Evolutionary conservation across 768 basidiomycete genomes (phyloP).

Genomic region (Obba rivulosa): DNA sequence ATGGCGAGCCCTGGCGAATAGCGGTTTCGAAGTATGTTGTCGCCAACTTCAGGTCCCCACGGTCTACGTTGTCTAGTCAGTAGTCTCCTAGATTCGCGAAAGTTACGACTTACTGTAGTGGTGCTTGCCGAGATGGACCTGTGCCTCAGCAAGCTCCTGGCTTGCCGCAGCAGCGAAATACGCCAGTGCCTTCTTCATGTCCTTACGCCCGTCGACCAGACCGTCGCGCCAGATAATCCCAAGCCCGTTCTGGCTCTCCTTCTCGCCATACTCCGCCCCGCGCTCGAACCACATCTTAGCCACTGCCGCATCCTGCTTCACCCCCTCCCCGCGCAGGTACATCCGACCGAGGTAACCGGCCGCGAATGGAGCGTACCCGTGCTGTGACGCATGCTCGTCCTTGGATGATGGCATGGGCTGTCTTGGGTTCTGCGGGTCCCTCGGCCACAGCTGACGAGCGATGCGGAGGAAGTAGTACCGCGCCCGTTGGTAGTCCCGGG

Average conservation of each 20-base stretch:
- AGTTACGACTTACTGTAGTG: constrained; percentile 46
- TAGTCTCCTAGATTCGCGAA: constrained; percentile 3
- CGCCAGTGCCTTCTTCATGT: constrained; percentile 54
- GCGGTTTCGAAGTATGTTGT: constrained; percentile 79
- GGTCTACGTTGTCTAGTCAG: constrained; percentile 37
- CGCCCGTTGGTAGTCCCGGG: constrained; percentile 72
- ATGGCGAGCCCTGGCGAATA: constrained; percentile 81
- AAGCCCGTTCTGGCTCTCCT: constrained; percentile 84
- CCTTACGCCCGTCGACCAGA: constrained; percentile 57
- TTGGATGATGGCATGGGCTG: constrained; percentile 22
- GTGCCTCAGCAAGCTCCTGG: constrained; percentile 88
- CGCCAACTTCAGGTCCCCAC: constrained; percentile 63
- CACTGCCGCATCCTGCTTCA: constrained; percentile 63
- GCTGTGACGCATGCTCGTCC: constrained; percentile 21
- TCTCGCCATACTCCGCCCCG: constrained; percentile 73
- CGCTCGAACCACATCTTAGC: constrained; percentile 96
- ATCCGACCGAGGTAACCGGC: constrained; percentile 91
- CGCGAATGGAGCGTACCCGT: constrained; percentile 66
- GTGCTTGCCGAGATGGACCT: constrained; percentile 84
- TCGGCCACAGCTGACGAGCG: constrained; percentile 82
- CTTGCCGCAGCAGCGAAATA: constrained; percentile 78
- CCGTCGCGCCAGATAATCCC: constrained; percentile 94
- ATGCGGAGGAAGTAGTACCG: constrained; percentile 80
- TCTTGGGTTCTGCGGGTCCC: constrained; percentile 59
- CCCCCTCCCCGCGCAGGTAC: constrained; percentile 91